phyloP scores from a whole-genome alignment of 257 asterid genomes.

The Henckelia pumila region DNA sequence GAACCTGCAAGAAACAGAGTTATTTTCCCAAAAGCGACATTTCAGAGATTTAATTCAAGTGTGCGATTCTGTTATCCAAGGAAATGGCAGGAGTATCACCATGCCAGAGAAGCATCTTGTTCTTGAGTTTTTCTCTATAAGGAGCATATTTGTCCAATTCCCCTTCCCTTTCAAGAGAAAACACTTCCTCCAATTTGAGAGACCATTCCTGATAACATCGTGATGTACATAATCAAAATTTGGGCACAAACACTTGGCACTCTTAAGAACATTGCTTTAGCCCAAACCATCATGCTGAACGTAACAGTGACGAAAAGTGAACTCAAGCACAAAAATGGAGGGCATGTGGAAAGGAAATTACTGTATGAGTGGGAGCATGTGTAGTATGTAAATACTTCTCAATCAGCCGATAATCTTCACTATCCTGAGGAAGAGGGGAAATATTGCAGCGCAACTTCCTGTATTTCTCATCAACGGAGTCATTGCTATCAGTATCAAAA shows the following conservation, averaged over 20 bases:
- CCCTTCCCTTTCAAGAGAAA: conserved; percentile 80
- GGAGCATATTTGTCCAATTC: conserved; percentile 80
- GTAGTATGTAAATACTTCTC: conserved; percentile 83
- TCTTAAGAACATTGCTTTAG: background rate
- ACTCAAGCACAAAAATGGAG: background rate
- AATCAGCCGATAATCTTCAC: conserved; percentile 75
- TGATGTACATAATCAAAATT: background rate
- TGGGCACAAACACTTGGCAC: background rate
- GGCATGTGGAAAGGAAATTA: conserved; percentile 32
- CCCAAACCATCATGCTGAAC: background rate
- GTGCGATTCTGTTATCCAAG: background rate
- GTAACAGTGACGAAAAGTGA: conserved; percentile 4
- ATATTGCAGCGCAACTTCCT: conserved; percentile 66
- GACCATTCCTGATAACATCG: conserved; percentile 68
- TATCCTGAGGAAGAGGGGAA: conserved; percentile 72
- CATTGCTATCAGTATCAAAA: conserved; percentile 62
- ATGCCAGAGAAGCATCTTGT: conserved; percentile 98
- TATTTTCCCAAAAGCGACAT: background rate
- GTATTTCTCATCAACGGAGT: conserved; percentile 79
- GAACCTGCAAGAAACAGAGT: conserved; percentile 60
- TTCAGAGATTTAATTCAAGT: background rate
- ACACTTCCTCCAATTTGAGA: conserved; percentile 92
- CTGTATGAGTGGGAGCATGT: conserved; percentile 98
- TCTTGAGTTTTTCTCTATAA: conserved; percentile 65
- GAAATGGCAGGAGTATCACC: conserved; percentile 47